These are phyloP conservation scores for Lipomyces lipofer DNA, from an alignment of 805 yeast species.

Conservation along the genomic window DNA sequence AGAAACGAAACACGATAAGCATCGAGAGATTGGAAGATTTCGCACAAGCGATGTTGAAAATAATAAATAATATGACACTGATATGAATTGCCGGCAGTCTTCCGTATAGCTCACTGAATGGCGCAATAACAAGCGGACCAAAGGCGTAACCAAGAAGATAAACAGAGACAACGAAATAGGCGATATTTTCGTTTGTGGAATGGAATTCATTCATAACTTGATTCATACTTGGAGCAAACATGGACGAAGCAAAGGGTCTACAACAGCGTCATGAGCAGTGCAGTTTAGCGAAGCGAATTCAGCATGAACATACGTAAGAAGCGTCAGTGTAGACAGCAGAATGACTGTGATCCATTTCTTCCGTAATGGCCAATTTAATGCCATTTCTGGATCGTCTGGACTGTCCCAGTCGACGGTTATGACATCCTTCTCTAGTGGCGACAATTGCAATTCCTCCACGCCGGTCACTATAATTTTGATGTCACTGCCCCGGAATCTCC, in stretches of 20 bases:
- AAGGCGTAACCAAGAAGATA: constrained; percentile 67
- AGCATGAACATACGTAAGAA: not conserved
- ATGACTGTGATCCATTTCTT: not conserved
- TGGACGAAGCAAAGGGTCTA: constrained; percentile 42
- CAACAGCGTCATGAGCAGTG: not conserved
- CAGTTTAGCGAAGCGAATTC: not conserved
- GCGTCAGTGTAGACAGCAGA: not conserved
- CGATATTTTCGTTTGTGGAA: constrained; percentile 34
- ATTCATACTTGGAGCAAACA: constrained; percentile 28
- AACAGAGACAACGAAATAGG: constrained; percentile 48
- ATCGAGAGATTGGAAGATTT: constrained; percentile 49
- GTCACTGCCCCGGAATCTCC: not conserved
- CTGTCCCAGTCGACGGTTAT: not conserved
- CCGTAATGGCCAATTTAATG: not conserved
- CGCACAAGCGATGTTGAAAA: constrained; percentile 39
- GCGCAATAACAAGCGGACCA: constrained; percentile 46
- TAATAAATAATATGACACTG: constrained; percentile 44
- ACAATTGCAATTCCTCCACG: not conserved
- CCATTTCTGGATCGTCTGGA: not conserved
- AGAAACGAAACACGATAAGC: constrained; percentile 67
- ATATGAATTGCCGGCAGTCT: constrained; percentile 60
- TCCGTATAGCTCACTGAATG: constrained; percentile 69
- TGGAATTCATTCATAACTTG: constrained; percentile 40
- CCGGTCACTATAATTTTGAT: not conserved
- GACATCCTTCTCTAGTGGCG: not conserved